These are phyloP conservation scores for Trichophyton schoenleinii DNA, from an alignment of 2,329 filamentous ascomycete species.

Conservation along the genomic window DNA sequence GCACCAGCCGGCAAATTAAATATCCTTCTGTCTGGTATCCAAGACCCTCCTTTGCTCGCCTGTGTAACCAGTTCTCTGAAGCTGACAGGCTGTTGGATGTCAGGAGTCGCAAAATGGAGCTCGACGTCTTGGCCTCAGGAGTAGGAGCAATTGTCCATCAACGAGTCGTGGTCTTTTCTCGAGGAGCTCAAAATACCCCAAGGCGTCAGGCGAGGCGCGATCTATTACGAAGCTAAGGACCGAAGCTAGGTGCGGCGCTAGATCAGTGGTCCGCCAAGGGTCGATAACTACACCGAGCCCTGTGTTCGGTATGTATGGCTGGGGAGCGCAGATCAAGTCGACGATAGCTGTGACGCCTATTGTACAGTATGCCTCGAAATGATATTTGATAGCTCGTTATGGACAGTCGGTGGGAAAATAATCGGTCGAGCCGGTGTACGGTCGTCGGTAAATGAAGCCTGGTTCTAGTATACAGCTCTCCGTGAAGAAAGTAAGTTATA, in stretches of 20 bases:
- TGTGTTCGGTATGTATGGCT: neutral
- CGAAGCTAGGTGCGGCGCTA: neutral
- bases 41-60: neutral
- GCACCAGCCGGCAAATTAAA: neutral
- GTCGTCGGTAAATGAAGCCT: neutral
- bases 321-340: neutral
- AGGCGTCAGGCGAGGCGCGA: neutral
- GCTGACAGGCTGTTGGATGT: neutral
- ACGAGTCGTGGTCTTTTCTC: neutral
- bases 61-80: neutral
- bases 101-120: neutral
- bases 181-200: neutral
- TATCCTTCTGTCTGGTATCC: neutral
- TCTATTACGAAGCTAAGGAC: neutral
- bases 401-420: neutral
- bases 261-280: neutral
- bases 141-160: neutral
- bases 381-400: neutral
- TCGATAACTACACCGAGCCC: neutral
- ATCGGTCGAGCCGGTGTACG: too few relatives aligned
- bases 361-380: neutral
- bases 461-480: neutral
- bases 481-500: too few relatives aligned
- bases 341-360: neutral
- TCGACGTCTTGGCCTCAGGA: neutral